Percentiles rank a stretch among this genome's conserved stretches.
phyloP scores from a whole-genome alignment of 2,329 filamentous ascomycete genomes.

The Fusarium sp. region DNA sequence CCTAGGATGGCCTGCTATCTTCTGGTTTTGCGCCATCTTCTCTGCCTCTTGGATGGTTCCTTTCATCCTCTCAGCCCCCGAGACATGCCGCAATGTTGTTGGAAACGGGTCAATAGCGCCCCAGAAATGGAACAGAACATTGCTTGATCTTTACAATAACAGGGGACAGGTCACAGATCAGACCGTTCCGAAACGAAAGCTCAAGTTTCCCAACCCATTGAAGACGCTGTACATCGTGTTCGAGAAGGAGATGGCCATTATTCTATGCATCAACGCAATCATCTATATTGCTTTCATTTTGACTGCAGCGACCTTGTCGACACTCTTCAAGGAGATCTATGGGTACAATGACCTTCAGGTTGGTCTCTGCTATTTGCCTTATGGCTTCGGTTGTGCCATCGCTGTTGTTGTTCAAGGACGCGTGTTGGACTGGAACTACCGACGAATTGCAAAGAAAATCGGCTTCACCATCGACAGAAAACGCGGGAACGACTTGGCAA shows the following conservation, averaged over 20 bases:
- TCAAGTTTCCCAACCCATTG: constrained; percentile 67
- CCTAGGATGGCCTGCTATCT: constrained; percentile 74
- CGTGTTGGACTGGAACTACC: constrained; percentile 75
- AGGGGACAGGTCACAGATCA: constrained; percentile 51
- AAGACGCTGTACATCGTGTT: constrained; percentile 64
- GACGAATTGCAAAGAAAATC: constrained; percentile 70
- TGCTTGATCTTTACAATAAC: constrained; percentile 60
- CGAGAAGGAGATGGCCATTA: constrained; percentile 67
- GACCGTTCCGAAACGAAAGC: constrained; percentile 53
- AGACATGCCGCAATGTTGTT: constrained; percentile 69
- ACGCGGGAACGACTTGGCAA: constrained; percentile 62
- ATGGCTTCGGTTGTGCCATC: constrained; percentile 62
- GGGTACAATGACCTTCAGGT: constrained; percentile 62
- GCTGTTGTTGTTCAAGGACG: constrained; percentile 67
- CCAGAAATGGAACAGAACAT: constrained; percentile 67
- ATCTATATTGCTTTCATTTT: constrained; percentile 68
- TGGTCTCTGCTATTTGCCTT: constrained; percentile 66
- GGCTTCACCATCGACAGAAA: constrained; percentile 71
- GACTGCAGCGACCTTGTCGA: constrained; percentile 63
- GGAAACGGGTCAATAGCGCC: constrained; percentile 71
- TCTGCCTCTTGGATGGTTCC: constrained; percentile 62
- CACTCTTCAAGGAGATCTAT: constrained; percentile 64
- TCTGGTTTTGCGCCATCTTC: constrained; percentile 74
- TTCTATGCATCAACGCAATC: constrained; percentile 63
- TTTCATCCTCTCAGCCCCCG: constrained; percentile 67